Evolutionary conservation across 2,329 filamentous ascomycete genomes (phyloP), one percentile per base, ranked within the genome.

Genomic region (Diplodia seriata): DNA sequence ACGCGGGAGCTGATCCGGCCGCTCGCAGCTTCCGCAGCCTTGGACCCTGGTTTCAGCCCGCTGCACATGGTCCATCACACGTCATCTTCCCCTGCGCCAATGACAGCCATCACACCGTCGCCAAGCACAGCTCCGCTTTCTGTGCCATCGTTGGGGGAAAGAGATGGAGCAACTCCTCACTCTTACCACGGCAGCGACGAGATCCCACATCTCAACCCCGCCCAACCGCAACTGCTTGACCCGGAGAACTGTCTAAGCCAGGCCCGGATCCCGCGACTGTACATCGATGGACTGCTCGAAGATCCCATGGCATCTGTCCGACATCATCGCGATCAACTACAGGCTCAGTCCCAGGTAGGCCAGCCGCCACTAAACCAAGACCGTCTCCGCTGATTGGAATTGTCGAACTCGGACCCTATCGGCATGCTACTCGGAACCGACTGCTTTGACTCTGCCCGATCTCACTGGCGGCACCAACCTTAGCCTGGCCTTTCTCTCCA

Each of bases 401-500:
- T 23, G 54, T 36, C 33, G 9, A 15, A 40, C 7, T 40, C 36
- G 1, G 55, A 40, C 55, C 36, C 29, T 18, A 18, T 26, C 55
- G 20, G 55, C 36, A 26, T 57, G 55, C 26, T 26, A 57, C 43
- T 11, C 43, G 43, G 43, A 47, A 20, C 18, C 23, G 23, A 23
- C 55, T 20, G 33, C 33, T 12, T 26, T 40, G 5, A 43, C n/a
- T 14, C 20, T 57, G 20, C 36, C 11, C 38, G 55, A 57, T 12
- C 20, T 57, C n/a, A 8, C 11, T 36, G 18, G n/a, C 80, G 74
- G 66, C 70, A 72, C 68, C 70, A 80, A 66, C 67, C 79, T 75
- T 8, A 74, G 73, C 43, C 65, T 79, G 12, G 73, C 76, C 14
- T 79, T 79, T 68, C 80, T 79, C 57, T 79, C 78, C 1, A 75